Conservation (phyloP, 129 eudicot species). For the Scalesia atractyloides region DNA sequence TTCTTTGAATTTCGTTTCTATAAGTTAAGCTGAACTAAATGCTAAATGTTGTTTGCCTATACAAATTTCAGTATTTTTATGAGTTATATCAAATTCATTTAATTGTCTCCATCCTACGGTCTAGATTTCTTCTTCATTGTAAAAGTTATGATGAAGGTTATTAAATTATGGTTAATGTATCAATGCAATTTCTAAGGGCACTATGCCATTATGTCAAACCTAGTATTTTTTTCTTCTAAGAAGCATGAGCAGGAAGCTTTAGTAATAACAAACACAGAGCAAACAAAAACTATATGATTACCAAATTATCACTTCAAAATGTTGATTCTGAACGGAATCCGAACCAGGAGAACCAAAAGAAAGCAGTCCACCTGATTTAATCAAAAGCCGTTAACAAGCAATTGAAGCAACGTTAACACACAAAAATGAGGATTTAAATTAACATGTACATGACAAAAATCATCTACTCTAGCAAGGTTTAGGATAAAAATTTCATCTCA, state of each 20-base stretch:
- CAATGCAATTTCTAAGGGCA: neutral
- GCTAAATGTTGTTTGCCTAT: neutral
- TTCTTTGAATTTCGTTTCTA: neutral
- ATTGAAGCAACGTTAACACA: too few relatives aligned
- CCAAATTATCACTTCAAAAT: neutral
- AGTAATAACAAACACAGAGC: neutral
- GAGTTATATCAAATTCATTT: neutral
- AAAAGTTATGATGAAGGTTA: neutral
- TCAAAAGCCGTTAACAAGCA: too few relatives aligned
- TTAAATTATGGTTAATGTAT: neutral
- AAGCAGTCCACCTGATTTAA: too few relatives aligned
- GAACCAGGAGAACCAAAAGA: neutral
- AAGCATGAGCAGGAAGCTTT: neutral
- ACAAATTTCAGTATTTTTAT: neutral
- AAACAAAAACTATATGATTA: neutral
- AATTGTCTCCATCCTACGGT: neutral
- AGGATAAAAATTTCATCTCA: too few relatives aligned
- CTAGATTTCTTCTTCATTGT: neutral
- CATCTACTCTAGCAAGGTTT: too few relatives aligned
- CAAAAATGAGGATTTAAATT: too few relatives aligned
- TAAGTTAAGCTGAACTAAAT: neutral
- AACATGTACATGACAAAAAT: too few relatives aligned
- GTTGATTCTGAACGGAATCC: neutral
- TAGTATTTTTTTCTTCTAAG: neutral
- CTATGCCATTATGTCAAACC: too few relatives aligned